Evolutionary conservation across 73 alveolate species (phyloP).

Genomic region (Strombidium stylifer): DNA sequence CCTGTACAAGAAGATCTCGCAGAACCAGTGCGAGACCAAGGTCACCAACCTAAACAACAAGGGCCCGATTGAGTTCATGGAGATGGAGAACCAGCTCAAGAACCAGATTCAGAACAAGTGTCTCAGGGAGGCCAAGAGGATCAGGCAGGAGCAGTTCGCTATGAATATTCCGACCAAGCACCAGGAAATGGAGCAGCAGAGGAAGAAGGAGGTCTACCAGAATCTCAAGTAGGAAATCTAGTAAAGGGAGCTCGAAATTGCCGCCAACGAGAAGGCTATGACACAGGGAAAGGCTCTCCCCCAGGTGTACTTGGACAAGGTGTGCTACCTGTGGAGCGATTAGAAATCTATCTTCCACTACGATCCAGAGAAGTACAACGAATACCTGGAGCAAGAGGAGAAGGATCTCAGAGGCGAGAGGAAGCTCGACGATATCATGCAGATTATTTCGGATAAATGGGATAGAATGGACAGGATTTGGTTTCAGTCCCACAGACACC

Average conservation of each 20-base stretch:
- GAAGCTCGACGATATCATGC: slow-evolving; percentile 21
- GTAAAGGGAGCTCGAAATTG: too few species aligned
- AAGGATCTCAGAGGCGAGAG: slow-evolving; percentile 18
- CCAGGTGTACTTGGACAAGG: too few species aligned
- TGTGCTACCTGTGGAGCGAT: too few species aligned
- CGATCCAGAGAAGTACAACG: neutral
- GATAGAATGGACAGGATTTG: slow-evolving; percentile 24
- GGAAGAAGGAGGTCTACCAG: neutral
- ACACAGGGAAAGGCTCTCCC: too few species aligned
- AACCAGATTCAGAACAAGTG: neutral
- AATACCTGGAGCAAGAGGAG: slow-evolving; percentile 1
- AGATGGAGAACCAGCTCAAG: neutral
- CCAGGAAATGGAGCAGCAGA: neutral
- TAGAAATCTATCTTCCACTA: slow-evolving; percentile 7
- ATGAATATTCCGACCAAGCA: neutral
- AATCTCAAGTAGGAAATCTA: too few species aligned
- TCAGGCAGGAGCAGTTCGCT: neutral
- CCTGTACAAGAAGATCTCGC: slow-evolving; percentile 12
- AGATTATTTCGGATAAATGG: slow-evolving; percentile 35
- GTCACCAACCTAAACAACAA: neutral
- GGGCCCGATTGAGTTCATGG: neutral
- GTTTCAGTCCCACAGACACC: slow-evolving; percentile 29
- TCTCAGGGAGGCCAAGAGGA: neutral
- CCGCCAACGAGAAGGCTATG: too few species aligned
- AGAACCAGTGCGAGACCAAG: too few species aligned